phyloP scores from a whole-genome alignment of 305 asterid species.

The Fraxinus baroniana region DNA sequence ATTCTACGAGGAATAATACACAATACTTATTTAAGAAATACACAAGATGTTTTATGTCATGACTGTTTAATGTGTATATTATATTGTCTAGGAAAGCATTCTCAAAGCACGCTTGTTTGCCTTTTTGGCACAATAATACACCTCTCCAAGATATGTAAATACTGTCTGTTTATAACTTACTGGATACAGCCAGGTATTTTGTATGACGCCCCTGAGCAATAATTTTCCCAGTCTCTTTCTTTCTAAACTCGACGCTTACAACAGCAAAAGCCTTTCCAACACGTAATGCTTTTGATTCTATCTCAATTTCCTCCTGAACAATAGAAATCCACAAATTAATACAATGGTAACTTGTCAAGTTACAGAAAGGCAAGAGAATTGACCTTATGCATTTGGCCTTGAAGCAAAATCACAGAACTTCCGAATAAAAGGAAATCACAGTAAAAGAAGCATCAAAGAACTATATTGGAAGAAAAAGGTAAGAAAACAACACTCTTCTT shows the following conservation, averaged over 20 bases:
- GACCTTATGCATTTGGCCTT: neutral
- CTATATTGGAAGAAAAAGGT: neutral
- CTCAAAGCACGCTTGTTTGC: neutral
- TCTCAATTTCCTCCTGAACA: conserved; percentile 82
- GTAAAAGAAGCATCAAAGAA: neutral
- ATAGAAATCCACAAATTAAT: neutral
- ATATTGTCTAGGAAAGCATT: neutral
- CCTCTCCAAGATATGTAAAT: neutral
- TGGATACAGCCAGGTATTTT: conserved; percentile 58
- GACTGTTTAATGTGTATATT: neutral
- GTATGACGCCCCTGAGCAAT: conserved; percentile 92
- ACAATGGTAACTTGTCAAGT: neutral
- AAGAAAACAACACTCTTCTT: neutral
- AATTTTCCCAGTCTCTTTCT: conserved; percentile 63
- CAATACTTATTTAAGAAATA: neutral
- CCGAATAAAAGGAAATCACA: neutral
- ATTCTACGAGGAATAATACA: neutral
- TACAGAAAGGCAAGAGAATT: neutral
- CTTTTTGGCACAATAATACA: neutral
- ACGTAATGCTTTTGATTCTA: conserved; percentile 66
- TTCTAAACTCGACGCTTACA: conserved; percentile 69
- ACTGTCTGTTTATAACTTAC: conserved; percentile 52
- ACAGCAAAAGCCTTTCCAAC: conserved; percentile 77
- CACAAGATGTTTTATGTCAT: neutral
- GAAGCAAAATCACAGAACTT: neutral